Evolutionary conservation across 768 basidiomycete genomes (phyloP), one percentile per base, ranked within the genome.

Genomic region (Hirschioporus abietinus): DNA sequence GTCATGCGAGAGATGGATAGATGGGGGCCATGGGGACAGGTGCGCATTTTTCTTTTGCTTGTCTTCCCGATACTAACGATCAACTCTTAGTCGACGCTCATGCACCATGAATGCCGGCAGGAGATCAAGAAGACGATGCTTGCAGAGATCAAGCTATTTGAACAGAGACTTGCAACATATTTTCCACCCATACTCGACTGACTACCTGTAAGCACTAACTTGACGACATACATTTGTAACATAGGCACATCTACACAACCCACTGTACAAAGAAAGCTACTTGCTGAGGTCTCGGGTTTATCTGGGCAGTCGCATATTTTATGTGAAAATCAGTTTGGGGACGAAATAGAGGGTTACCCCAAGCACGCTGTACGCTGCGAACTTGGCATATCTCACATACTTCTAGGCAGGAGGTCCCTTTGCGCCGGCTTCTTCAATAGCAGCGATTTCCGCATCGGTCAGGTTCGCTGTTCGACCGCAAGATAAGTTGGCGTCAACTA

Each of bases 41-140:
- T 52, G 20, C 12, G 42, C 12, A 3, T 52, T 52, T 52, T 5
- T 12, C 2, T 15, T 15, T 52, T 52, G 12, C 12, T 3, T 52
- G 6, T 5, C 2, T 15, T 10, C 12, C 30, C 30, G 30, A 30
- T 52, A 20, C 12, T 52, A 3, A 52, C 12, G 12, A 2, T 15
- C 12, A 1, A 1, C 12, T 52, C 4, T 10, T 84, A 83, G 67
- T 86, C 86, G 66, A 86, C 87, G n/a, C 89, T 90, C 72, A 91
- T 91, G 90, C 88, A 91, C 70, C 87, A 85, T 66, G 90, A 91
- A 66, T 92, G 90, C 77, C 81, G 87, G 72, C 75, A 78, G 71
- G 74, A 78, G 24, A 90, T 89, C 25, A 83, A 83, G 73, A 82
- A 82, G 70, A 80, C 81, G 60, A 84, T 91, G 60, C 74, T 75